Base-by-base conservation (phyloP, 768 basidiomycete genomes). In the Termitomyces sp. region DNA sequence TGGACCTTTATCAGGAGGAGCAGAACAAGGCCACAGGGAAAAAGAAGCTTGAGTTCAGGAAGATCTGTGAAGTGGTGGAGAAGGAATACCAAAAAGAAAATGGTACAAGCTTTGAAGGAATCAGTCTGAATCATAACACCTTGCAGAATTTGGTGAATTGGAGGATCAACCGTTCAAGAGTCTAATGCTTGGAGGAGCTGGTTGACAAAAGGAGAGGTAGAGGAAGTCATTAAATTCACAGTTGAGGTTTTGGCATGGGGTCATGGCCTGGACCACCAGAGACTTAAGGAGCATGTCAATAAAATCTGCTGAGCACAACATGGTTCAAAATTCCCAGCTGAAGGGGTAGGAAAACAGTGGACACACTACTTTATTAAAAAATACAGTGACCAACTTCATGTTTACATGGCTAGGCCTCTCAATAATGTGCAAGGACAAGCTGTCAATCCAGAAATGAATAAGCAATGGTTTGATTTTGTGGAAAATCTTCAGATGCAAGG, bases 401-500 rank as follows among this genome's bases (percentile, higher is more conserved):
- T 70, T 6, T 70, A 70, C 61, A 74, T 72, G 73, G 68, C 70
- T 55, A 71, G 69, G 40, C 65, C 72, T 6, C 70, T 79, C 2
- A 74, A 73, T 56, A 73, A 63, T 28, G 62, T 71, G 57, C 57
- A 69, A 22, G 76, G 72, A 11, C 51, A 63, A 15, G 65, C 67
- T 11, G 63, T 75, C 13, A 77, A 76, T 63, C 72, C 70, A 0
- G 63, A 60, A 36, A 69, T 63, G 16, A 67, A 76, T 16, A 66
- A 70, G 20, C 58, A 65, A n/a, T 78, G 74, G 75, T 74, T 68
- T 50, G 65, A 73, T 1, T n/a, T 75, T 15, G 60, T 77, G 16
- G 64, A 76, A 52, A 55, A 69, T 20, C 55, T 59, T 28, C 55
- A 74, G 56, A 67, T 73, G 4, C 55, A 69, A 1, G 49, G 45